Conservation (phyloP, 768 basidiomycete species). For the Hericium erinaceus region DNA sequence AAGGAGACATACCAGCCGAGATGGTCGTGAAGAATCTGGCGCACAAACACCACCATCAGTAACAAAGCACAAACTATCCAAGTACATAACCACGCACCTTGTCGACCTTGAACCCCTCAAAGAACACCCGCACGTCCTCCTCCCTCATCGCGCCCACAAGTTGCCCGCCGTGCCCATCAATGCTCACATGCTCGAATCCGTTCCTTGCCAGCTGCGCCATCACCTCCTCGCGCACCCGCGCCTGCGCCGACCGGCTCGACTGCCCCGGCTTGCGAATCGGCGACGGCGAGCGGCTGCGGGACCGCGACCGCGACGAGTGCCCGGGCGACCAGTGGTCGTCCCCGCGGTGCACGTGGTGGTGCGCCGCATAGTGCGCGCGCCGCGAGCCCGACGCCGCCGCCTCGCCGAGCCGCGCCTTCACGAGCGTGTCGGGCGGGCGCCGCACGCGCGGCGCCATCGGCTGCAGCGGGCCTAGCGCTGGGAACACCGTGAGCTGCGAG, state of each 20-base stretch:
- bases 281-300: slow-evolving; percentile 20
- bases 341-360: neutral
- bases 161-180: slow-evolving; percentile 40
- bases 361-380: neutral
- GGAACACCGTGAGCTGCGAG: slow-evolving; percentile 7
- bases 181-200: slow-evolving; percentile 55
- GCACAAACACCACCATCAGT: slow-evolving; percentile 2
- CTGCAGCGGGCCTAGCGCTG: slow-evolving; percentile 2
- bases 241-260: slow-evolving; percentile 19
- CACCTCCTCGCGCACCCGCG: slow-evolving; percentile 28
- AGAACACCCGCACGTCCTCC: slow-evolving; percentile 59
- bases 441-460: slow-evolving; percentile 13
- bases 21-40: slow-evolving; percentile 63
- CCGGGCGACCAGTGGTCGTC: slow-evolving; percentile 13
- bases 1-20: slow-evolving; percentile 81
- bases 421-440: slow-evolving; percentile 10
- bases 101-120: slow-evolving; percentile 63
- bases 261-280: slow-evolving; percentile 33
- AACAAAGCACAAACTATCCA: neutral
- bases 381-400: neutral
- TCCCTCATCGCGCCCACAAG: slow-evolving; percentile 45
- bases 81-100: slow-evolving; percentile 38
- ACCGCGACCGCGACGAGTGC: slow-evolving; percentile 28
- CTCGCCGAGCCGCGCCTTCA: slow-evolving; percentile 10
- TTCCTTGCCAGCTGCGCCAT: slow-evolving; percentile 47